phyloP scores from a whole-genome alignment of 371 early-diverging fungal species.

The Lichtheimia ramosa region DNA sequence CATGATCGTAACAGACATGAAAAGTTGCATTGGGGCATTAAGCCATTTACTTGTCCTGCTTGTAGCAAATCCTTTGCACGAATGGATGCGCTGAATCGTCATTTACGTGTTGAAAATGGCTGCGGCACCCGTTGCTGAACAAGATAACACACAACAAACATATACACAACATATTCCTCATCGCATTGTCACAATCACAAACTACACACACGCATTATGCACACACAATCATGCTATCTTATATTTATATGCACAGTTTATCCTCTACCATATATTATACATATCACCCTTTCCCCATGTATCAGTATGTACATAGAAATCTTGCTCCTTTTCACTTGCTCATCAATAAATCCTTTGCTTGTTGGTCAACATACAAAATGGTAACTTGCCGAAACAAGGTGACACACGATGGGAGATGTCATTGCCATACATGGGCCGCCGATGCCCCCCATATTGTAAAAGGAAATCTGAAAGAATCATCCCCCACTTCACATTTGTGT shows the following conservation, averaged over 20 bases:
- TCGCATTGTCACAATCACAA: neutral
- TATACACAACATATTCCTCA: neutral
- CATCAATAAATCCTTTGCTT: no score
- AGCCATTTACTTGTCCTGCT: constrained; percentile 54
- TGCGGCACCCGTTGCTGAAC: constrained; percentile 18
- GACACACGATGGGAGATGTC: no score
- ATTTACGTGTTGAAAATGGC: constrained; percentile 67
- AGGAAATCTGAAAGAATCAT: no score
- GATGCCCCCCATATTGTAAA: no score
- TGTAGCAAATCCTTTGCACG: constrained; percentile 61
- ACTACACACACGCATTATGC: no score
- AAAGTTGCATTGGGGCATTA: constrained; percentile 56
- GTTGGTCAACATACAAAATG: no score
- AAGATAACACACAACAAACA: neutral
- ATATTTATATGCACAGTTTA: no score
- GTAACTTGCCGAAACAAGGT: no score
- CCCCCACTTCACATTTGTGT: no score
- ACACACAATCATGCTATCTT: no score
- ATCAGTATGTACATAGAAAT: neutral
- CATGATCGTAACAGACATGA: constrained; percentile 64
- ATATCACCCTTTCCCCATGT: neutral
- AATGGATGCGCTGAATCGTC: constrained; percentile 71
- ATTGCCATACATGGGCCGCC: no score
- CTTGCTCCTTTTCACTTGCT: no score
- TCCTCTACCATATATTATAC: neutral